Conservation (phyloP, 352 stramenopile species). For the Pythium myriotylum region DNA sequence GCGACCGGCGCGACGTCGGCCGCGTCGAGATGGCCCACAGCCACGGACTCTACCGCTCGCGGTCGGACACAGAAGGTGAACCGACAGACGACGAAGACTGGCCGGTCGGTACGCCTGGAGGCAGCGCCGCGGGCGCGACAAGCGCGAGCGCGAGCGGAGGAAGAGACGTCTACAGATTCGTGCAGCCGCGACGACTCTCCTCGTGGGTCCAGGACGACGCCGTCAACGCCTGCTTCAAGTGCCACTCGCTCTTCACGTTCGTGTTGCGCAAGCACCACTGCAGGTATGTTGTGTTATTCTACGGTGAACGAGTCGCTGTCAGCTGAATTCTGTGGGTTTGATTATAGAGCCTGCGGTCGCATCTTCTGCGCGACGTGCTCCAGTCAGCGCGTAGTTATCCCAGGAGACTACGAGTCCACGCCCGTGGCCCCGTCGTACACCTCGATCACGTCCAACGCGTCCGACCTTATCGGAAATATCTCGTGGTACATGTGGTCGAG, state of each 20-base stretch:
- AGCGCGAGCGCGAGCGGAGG: slow-evolving; percentile 33
- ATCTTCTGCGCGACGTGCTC: slow-evolving; percentile 85
- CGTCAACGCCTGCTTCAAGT: slow-evolving; percentile 87
- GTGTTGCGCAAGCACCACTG: slow-evolving; percentile 85
- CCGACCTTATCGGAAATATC: slow-evolving; percentile 80
- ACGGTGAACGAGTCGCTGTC: too few species aligned
- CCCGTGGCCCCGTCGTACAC: slow-evolving; percentile 64
- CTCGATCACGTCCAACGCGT: slow-evolving; percentile 71
- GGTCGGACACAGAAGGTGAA: slow-evolving; percentile 26
- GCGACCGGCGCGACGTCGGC: neutral
- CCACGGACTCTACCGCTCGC: slow-evolving; percentile 8
- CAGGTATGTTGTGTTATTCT: slow-evolving; percentile 30
- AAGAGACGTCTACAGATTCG: slow-evolving; percentile 83
- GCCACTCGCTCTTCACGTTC: slow-evolving; percentile 78
- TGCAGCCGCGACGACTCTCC: slow-evolving; percentile 74
- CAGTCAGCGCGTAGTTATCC: slow-evolving; percentile 83
- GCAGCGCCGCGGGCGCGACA: slow-evolving; percentile 23
- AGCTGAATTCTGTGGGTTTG: too few species aligned
- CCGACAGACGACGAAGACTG: slow-evolving; percentile 67
- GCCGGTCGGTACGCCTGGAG: slow-evolving; percentile 47
- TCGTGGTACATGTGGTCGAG: slow-evolving; percentile 78
- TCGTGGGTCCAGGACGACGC: slow-evolving; percentile 88
- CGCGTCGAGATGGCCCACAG: neutral
- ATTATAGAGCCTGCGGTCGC: slow-evolving; percentile 69
- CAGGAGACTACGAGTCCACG: slow-evolving; percentile 75